phyloP scores from a whole-genome alignment of 345 rosid genomes.

The Rubroshorea leprosula region DNA sequence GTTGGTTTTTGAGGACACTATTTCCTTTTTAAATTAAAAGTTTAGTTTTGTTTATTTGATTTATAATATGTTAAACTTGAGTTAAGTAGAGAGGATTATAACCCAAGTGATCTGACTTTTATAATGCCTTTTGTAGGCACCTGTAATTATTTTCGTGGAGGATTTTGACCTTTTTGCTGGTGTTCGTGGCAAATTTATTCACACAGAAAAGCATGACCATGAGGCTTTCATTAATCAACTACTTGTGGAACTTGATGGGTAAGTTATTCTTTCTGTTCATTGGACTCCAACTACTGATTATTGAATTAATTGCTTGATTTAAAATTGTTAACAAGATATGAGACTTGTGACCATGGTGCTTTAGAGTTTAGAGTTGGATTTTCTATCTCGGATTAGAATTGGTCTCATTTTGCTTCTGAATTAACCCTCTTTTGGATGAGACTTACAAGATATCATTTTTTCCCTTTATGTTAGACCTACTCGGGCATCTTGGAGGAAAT shows the following conservation, averaged over 20 bases:
- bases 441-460: too few relatives aligned
- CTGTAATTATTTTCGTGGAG: conserved; percentile 92
- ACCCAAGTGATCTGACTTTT: conserved; percentile 14
- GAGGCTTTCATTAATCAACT: conserved; percentile 97
- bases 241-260: conserved; percentile 99
- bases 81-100: not conserved
- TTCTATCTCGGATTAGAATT: too few relatives aligned
- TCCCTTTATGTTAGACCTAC: too few relatives aligned
- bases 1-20: not conserved
- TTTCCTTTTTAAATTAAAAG: not conserved
- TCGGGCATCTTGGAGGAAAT: too few relatives aligned
- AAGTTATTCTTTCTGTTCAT: conserved; percentile 23
- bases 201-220: conserved; percentile 89
- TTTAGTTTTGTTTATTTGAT: not conserved
- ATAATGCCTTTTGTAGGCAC: conserved; percentile 57
- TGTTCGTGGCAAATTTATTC: conserved; percentile 87
- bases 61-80: conserved; percentile 5
- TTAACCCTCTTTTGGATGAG: too few relatives aligned
- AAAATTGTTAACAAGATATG: conserved; percentile 1
- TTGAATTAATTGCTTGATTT: conserved; percentile 14
- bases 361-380: too few relatives aligned
- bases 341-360: too few relatives aligned
- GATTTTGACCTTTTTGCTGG: conserved; percentile 98
- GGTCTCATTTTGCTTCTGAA: too few relatives aligned
- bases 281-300: not conserved